Base-by-base conservation (phyloP, 2,329 filamentous ascomycete species). In the Penicillium hordei region DNA sequence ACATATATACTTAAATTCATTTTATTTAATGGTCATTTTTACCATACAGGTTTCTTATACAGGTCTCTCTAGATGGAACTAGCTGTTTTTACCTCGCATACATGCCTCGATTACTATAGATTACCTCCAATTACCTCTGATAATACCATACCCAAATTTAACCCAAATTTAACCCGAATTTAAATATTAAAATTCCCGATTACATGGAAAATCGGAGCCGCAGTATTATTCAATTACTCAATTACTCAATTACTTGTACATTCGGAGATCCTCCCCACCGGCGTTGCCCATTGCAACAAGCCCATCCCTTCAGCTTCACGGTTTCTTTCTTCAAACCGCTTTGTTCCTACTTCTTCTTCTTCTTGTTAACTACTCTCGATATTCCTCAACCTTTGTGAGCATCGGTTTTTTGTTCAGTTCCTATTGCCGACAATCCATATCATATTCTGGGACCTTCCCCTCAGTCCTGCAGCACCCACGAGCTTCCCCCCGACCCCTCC, bases 271-370 rank as follows among this genome's bases (percentile, higher is more conserved):
- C 71, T 74, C 72, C 71, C 71, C 72, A 73, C 72, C 73, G 68
- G 64, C 72, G 72, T 74, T 74, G 72, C 72, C 55, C 71, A 74
- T 75, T 74, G 72, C 72, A 75, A 74, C 72, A 74, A 72, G 68
- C 64, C 64, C 71, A 72, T 73, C 71, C 71, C 68, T 71, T 73
- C 70, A 73, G 70, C 71, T 74, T 74, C 72, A 52, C 39, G 38
- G 71, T 66, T 68, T 69, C 67, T 69, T 68, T 72, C 68, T 69
- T 69, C 66, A 65, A 63, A 60, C 60, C 62, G 63, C 65, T 67
- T 57, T 46, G 43, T 64, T 61, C 60, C 62, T 63, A 50, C 58
- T 63, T 51, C 53, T 57, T 60, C 56, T 55, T 59, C 65, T 63
- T 68, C 53, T 62, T 33, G 31, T 13, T 63, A 53, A 60, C 19